phyloP scores from a whole-genome alignment of 257 asterid genomes.

The Ocimum tenuiflorum region DNA sequence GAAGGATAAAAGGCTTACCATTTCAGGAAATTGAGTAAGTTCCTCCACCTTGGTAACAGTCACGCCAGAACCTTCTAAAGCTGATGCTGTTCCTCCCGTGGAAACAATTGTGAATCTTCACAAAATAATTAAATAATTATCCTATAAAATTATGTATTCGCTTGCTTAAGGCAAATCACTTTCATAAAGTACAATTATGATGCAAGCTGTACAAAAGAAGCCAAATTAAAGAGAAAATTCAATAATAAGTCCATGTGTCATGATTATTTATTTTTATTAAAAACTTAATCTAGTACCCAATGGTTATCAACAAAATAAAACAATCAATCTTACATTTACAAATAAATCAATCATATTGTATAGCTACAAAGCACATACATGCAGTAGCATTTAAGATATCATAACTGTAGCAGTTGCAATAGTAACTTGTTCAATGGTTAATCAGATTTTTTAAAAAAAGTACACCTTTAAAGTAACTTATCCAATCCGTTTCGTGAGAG shows the following conservation, averaged over 20 bases:
- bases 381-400: not conserved
- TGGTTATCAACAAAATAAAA: not conserved
- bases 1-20: slow-evolving; percentile 40
- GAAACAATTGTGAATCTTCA: slow-evolving; percentile 80
- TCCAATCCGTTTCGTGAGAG: not conserved
- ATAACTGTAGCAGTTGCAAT: not conserved
- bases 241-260: not conserved
- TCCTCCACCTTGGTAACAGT: slow-evolving; percentile 92
- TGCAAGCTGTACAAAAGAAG: slow-evolving; percentile 12
- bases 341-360: not conserved
- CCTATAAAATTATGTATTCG: not conserved
- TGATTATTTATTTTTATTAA: not conserved
- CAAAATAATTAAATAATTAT: not conserved
- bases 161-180: not conserved
- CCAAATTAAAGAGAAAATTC: slow-evolving; percentile 7
- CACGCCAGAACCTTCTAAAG: slow-evolving; percentile 69
- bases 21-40: slow-evolving; percentile 85
- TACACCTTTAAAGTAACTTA: not conserved
- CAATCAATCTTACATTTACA: not conserved
- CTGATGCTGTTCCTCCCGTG: slow-evolving; percentile 93
- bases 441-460: not conserved
- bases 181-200: not conserved
- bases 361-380: not conserved
- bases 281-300: not conserved
- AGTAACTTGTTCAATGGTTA: not conserved